These are phyloP conservation scores for Parasitella parasitica DNA, from an alignment of 371 early-diverging fungal species.

Conservation along the genomic window DNA sequence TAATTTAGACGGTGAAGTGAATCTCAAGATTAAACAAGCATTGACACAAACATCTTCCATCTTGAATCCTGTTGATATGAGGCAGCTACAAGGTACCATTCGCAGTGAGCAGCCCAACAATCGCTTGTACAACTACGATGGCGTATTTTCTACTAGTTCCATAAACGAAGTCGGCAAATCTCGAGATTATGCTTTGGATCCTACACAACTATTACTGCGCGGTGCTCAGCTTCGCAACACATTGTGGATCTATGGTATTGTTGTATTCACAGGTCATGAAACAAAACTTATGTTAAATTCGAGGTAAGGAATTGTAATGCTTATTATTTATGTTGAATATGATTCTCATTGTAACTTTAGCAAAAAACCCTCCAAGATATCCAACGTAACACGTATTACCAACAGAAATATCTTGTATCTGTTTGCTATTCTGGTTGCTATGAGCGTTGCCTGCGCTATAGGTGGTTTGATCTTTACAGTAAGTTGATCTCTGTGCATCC, in stretches of 20 bases:
- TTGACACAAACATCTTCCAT: conserved; percentile 68
- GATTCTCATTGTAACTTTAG: conserved; percentile 15
- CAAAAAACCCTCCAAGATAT: conserved; percentile 52
- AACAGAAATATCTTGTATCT: conserved; percentile 91
- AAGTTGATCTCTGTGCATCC: too few relatives aligned
- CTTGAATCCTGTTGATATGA: conserved; percentile 61
- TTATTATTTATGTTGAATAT: background rate
- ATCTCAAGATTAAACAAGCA: conserved; percentile 91
- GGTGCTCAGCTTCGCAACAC: conserved; percentile 87
- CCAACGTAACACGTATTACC: conserved; percentile 82
- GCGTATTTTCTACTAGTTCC: conserved; percentile 56
- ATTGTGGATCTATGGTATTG: conserved; percentile 82
- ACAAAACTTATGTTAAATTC: conserved; percentile 89
- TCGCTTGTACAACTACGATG: conserved; percentile 85
- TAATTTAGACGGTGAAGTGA: conserved; percentile 95
- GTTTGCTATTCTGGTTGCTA: conserved; percentile 80
- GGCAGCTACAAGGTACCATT: conserved; percentile 58
- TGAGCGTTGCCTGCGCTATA: conserved; percentile 85
- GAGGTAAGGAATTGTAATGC: conserved; percentile 37
- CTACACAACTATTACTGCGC: conserved; percentile 78
- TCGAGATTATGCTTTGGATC: conserved; percentile 71
- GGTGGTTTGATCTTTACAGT: conserved; percentile 67
- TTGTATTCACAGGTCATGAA: conserved; percentile 89
- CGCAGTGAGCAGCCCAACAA: conserved; percentile 87
- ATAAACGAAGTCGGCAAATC: conserved; percentile 56